These are phyloP conservation scores for Glycine tomentella DNA, from an alignment of 306 rosid genomes.

Conservation along the genomic window DNA sequence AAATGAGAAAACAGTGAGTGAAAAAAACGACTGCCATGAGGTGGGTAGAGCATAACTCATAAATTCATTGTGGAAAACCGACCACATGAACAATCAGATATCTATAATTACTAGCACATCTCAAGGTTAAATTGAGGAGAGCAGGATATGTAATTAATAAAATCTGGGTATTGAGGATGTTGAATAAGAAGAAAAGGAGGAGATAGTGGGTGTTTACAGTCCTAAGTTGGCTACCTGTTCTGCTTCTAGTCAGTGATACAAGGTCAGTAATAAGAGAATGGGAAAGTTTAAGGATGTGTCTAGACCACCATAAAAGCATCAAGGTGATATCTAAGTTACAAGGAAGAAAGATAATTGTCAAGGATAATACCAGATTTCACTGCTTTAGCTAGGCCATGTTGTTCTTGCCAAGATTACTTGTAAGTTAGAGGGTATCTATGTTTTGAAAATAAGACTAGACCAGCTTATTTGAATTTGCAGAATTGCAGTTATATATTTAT, in stretches of 20 bases:
- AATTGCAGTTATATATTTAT: too few relatives aligned
- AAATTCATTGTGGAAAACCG: slow-evolving; percentile 57
- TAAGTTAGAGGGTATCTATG: too few relatives aligned
- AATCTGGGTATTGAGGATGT: slow-evolving; percentile 43
- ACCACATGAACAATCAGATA: slow-evolving; percentile 54
- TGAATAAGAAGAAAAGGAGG: neutral
- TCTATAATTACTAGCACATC: slow-evolving; percentile 49
- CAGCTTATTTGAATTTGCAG: too few relatives aligned
- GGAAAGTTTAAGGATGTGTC: neutral
- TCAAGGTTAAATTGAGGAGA: slow-evolving; percentile 46
- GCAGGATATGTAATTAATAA: slow-evolving; percentile 19
- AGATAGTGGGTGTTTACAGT: too few relatives aligned
- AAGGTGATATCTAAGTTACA: neutral
- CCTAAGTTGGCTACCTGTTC: too few relatives aligned
- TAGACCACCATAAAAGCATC: too few relatives aligned
- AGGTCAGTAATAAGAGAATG: neutral
- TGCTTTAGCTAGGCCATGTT: neutral
- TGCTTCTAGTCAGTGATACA: too few relatives aligned
- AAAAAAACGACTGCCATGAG: slow-evolving; percentile 66
- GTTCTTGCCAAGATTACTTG: too few relatives aligned
- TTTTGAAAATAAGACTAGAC: too few relatives aligned
- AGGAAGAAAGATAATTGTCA: neutral
- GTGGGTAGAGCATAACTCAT: slow-evolving; percentile 65
- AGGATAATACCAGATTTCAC: neutral
- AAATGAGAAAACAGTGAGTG: slow-evolving; percentile 60